Base-by-base conservation (phyloP, 495 filamentous ascomycete species). In the Neurospora pannonica region DNA sequence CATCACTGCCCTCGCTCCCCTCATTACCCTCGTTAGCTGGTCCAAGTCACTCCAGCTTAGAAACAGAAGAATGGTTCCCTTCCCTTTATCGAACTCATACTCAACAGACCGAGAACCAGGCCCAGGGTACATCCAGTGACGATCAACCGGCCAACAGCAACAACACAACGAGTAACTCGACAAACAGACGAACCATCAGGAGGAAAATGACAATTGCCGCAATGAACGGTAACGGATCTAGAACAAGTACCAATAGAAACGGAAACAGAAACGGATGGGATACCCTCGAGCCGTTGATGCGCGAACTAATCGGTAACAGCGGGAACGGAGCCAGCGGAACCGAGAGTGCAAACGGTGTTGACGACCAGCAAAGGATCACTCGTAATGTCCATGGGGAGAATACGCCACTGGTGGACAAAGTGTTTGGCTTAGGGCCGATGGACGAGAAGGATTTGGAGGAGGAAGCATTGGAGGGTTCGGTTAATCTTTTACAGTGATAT, bases 261-360 rank as follows among this genome's bases (percentile, higher is more conserved):
- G 46, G 15, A 39, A 9, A 19, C 31, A 0, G 38, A 54, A 19
- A 19, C 38, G 62, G 72, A 34, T 37, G 77, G 74, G 76, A 77
- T 8, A 75, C 67, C 0, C 31, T 79, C 13, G 77, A 77, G 54
- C 74, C 74, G 40, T 37, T 79, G 17, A 79, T 79, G 77, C 76
- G 74, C 11, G 76, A 54, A 24, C n/a, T 79, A 21, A 39, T 76
- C 54, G 17, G 67, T 6, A 21, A 70, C 42, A 21, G 11, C n/a
- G 36, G 38, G 5, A 54, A 54, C 46, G 21, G 5, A 46, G 8
- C 42, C 46, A 24, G 21, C n/a, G 21, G 15, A 34, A 34, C 21
- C 5, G 21, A 11, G 2, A 13, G 28, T 34, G 15, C 28, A 67
- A 67, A 7, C 17, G 28, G 7, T 9, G 8, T 34, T 19, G 54